Percentiles rank a stretch among this genome's conserved stretches.
Evolutionary conservation across 768 basidiomycete species (phyloP).

Genomic region (Termitomyces sp.): DNA sequence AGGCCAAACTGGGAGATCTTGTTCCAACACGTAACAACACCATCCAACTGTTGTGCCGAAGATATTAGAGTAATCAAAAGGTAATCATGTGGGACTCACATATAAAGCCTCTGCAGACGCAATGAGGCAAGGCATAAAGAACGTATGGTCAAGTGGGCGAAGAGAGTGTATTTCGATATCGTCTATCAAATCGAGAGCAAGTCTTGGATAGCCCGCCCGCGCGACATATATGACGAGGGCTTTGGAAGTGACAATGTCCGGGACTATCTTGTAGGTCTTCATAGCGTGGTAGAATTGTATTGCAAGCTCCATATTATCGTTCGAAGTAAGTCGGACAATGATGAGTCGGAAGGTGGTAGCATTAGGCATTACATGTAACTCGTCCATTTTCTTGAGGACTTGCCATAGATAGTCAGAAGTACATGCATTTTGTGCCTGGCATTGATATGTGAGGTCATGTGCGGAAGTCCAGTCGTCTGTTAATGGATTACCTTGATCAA

Average conservation of each 20-base stretch:
- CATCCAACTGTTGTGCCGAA: constrained; percentile 50
- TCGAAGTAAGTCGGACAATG: constrained; percentile 41
- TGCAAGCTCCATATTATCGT: constrained; percentile 61
- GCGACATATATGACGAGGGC: constrained; percentile 53
- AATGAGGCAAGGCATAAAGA: constrained; percentile 67
- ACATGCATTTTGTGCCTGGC: constrained; percentile 44
- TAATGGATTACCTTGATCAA: constrained; percentile 51
- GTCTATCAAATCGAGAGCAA: constrained; percentile 70
- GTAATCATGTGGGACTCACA: constrained; percentile 40
- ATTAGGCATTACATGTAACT: constrained; percentile 45
- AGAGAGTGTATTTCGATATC: constrained; percentile 55
- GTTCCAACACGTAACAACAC: constrained; percentile 63
- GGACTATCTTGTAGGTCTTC: constrained; percentile 45
- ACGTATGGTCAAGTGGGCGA: constrained; percentile 45
- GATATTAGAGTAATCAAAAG: not conserved
- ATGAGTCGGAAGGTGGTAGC: constrained; percentile 50
- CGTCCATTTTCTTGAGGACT: constrained; percentile 54
- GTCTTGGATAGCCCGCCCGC: constrained; percentile 48
- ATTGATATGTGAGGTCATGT: constrained; percentile 2
- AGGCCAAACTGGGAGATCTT: constrained; percentile 48
- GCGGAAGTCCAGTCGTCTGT: not conserved
- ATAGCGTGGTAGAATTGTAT: constrained; percentile 61
- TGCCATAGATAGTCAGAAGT: constrained; percentile 40
- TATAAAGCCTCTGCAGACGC: constrained; percentile 63
- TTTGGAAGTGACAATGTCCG: constrained; percentile 46